Percentiles rank a stretch among this genome's conserved stretches.
Conservation (phyloP, 2,329 filamentous ascomycete species). For the Ramularia endophylla region DNA sequence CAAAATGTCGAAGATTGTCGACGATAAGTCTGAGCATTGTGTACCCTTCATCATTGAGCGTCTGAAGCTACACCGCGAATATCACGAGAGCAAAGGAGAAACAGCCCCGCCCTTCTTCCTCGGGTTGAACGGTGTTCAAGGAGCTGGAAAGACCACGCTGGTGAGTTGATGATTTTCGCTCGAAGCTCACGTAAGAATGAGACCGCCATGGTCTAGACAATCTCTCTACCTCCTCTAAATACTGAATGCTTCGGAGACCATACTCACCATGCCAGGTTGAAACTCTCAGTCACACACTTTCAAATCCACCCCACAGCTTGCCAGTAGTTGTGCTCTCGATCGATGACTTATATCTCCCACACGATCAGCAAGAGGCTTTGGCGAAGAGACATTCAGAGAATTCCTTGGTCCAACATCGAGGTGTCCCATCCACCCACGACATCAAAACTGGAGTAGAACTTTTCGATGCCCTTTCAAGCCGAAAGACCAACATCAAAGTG, state of each 20-base stretch:
- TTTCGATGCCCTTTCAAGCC: slow-evolving; percentile 53
- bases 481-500: slow-evolving; percentile 50
- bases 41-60: slow-evolving; percentile 68
- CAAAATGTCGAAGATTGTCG: slow-evolving; percentile 52
- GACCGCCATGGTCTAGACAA: not conserved
- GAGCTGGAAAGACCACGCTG: slow-evolving; percentile 86
- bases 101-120: slow-evolving; percentile 66
- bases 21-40: slow-evolving; percentile 74
- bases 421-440: slow-evolving; percentile 81
- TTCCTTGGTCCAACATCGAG: slow-evolving; percentile 70
- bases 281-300: slow-evolving; percentile 57
- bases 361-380: slow-evolving; percentile 60
- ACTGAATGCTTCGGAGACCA: not conserved
- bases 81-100: slow-evolving; percentile 32
- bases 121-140: slow-evolving; percentile 86
- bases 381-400: slow-evolving; percentile 63
- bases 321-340: slow-evolving; percentile 70
- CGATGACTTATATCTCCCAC: slow-evolving; percentile 83
- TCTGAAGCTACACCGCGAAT: slow-evolving; percentile 46
- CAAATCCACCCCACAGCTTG: slow-evolving; percentile 51
- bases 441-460: slow-evolving; percentile 57
- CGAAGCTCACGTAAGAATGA: not conserved
- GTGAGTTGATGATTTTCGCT: slow-evolving; percentile 39
- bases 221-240: not conserved
- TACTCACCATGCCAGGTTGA: slow-evolving; percentile 43